Base-by-base conservation (phyloP, 2,329 filamentous ascomycete species). In the Ophidiomyces ophidiicola region DNA sequence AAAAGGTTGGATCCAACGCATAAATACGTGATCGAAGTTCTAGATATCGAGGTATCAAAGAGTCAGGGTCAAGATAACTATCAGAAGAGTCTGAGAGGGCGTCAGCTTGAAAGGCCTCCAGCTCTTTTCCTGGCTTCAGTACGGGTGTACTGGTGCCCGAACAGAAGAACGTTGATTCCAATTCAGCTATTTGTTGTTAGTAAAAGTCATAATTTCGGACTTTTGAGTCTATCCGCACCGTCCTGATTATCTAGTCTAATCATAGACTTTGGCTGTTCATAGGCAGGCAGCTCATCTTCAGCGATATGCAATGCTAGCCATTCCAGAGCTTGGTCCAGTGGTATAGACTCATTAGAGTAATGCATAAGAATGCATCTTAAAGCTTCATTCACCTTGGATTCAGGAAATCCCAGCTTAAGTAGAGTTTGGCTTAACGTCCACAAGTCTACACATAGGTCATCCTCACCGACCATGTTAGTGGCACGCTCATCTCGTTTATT, bases 401-500 rank as follows among this genome's bases (percentile, higher is more conserved):
- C 64, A 3, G 77, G 68, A 53, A 96, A 86, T 0, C 77, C 79
- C 28, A 83, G 68, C 30, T 74, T 70, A 38, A 70, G 57, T 15
- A 98, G 68, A 5, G 78, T 78, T 54, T 82, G 72, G 52, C 84
- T 77, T 45, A 98, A 63, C 2, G 80, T 84, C 90, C 90, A 98
- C 20, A 94, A 64, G 55, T 79, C 82, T 45, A 80, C 69, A 32
- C 80, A 75, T 50, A 87, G 63, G 36, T 92, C 83, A 54, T 94
- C 86, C 56, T 90, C 84, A 0, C 78, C 59, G 30, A 71, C 34
- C 25, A 23, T 20, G 8, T 17, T 25, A 11, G 32, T 21, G n/a
- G n/a, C 18, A 23, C 32, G 18, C 15, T 23, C 29, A 3, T 41
- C 38, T 19, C 23, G 2, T 19, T 28, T 39, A 20, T 29, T 33